These are phyloP conservation scores for Paragyromitra xinjiangensis DNA, from an alignment of 495 filamentous ascomycete genomes.

Conservation along the genomic window DNA sequence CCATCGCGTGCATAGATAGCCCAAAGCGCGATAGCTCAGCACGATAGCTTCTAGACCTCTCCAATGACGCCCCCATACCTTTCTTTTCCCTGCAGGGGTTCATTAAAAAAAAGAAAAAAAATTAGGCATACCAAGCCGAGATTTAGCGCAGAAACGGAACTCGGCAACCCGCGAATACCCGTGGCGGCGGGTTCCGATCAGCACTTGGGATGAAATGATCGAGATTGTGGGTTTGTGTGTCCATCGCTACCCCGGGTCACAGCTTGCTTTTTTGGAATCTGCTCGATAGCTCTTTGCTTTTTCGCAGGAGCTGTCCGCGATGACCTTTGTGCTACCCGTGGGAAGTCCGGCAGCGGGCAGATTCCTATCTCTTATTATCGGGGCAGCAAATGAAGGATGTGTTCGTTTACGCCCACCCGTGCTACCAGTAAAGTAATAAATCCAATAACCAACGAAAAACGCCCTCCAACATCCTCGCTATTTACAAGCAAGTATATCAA, in stretches of 20 bases:
- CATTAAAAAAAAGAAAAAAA: slow-evolving; percentile 1
- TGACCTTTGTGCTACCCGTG: not conserved
- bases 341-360: not conserved
- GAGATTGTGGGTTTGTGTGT: not conserved
- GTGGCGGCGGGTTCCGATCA: not conserved
- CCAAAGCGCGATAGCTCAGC: not conserved
- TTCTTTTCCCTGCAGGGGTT: slow-evolving; percentile 10
- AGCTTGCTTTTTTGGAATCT: not conserved
- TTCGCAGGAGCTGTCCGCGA: not conserved
- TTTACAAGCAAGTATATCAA: slow-evolving; percentile 15
- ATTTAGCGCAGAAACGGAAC: not conserved
- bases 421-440: not conserved
- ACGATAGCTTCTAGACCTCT: not conserved
- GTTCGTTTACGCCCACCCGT: too few species aligned
- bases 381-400: not conserved
- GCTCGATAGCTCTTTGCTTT: slow-evolving; percentile 14
- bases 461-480: slow-evolving; percentile 7
- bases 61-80: not conserved
- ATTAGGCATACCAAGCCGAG: not conserved
- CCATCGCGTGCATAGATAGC: not conserved
- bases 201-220: slow-evolving; percentile 13
- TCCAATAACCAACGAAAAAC: slow-evolving; percentile 12
- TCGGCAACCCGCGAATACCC: not conserved
- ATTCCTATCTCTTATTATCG: not conserved
- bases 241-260: not conserved